These are phyloP conservation scores for Xerophyta viscosa DNA, from an alignment of 106 monocot species.

Conservation along the genomic window DNA sequence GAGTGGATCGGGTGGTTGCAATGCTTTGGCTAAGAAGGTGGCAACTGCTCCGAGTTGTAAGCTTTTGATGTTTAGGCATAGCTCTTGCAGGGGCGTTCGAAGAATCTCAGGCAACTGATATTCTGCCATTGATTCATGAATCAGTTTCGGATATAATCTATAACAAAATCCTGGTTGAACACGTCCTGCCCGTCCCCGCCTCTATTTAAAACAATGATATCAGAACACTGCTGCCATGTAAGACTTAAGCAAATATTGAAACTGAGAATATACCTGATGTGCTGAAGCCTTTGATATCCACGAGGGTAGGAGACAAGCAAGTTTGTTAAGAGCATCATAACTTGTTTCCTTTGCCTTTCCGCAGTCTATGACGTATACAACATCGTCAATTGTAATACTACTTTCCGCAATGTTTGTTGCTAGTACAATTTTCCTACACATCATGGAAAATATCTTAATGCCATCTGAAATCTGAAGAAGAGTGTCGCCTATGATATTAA, in stretches of 20 bases:
- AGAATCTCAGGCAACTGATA: slow-evolving; percentile 99
- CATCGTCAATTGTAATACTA: slow-evolving; percentile 96
- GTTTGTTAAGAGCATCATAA: slow-evolving; percentile 96
- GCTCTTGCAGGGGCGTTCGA: slow-evolving; percentile 90
- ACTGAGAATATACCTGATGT: slow-evolving; percentile 58
- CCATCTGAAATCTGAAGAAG: too few species aligned
- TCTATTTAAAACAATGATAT: slow-evolving; percentile 31
- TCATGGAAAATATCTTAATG: background rate
- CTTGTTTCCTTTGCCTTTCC: slow-evolving; percentile 99
- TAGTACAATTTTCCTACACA: slow-evolving; percentile 84
- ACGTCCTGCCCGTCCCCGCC: slow-evolving; percentile 92
- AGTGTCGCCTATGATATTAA: too few species aligned
- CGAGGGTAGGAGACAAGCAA: slow-evolving; percentile 85
- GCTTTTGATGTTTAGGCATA: slow-evolving; percentile 90
- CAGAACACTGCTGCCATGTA: background rate
- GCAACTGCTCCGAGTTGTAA: slow-evolving; percentile 80
- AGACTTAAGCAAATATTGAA: background rate
- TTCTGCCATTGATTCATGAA: slow-evolving; percentile 83
- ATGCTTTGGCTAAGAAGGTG: slow-evolving; percentile 73
- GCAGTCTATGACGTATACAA: slow-evolving; percentile 92
- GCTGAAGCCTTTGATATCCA: slow-evolving; percentile 99
- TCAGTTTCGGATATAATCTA: slow-evolving; percentile 83
- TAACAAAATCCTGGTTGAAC: slow-evolving; percentile 93
- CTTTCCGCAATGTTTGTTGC: slow-evolving; percentile 99
- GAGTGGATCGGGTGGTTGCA: slow-evolving; percentile 89